A percentile compares a stretch with the other conserved stretches of the same genome.
phyloP scores from a whole-genome alignment of 495 filamentous ascomycete genomes.

The Niebla homalea region DNA sequence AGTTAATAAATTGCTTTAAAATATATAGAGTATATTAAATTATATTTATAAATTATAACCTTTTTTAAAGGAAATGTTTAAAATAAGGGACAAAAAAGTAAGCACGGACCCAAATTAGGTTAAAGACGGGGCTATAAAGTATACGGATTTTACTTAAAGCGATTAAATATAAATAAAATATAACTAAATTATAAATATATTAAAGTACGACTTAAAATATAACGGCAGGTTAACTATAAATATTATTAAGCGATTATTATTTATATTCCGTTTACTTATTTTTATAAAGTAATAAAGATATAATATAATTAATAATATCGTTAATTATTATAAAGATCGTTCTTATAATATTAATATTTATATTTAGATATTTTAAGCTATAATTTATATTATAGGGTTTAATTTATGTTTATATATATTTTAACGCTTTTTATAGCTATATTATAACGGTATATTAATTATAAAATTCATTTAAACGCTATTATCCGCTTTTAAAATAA shows the following conservation, averaged over 20 bases:
- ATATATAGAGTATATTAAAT: too few relatives aligned
- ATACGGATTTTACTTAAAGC: background rate
- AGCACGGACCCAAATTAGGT: background rate
- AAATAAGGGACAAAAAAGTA: background rate
- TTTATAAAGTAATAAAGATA: background rate
- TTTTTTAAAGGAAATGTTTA: background rate
- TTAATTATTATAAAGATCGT: background rate
- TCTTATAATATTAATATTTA: background rate
- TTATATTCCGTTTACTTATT: background rate
- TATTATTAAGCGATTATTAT: too few relatives aligned
- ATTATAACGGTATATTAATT: too few relatives aligned
- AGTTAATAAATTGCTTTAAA: too few relatives aligned
- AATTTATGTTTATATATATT: too few relatives aligned
- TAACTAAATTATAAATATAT: background rate
- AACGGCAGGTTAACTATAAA: background rate
- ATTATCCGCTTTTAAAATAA: too few relatives aligned
- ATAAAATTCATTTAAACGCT: too few relatives aligned
- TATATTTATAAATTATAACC: too few relatives aligned
- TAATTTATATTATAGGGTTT: too few relatives aligned
- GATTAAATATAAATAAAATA: background rate
- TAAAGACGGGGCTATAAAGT: background rate
- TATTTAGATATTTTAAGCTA: too few relatives aligned
- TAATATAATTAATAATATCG: background rate
- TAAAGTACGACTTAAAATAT: too few relatives aligned
- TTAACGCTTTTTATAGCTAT: too few relatives aligned